These are phyloP conservation scores for Oryza officinalis DNA, from an alignment of 176 grass and related monocot genomes.

Conservation along the genomic window DNA sequence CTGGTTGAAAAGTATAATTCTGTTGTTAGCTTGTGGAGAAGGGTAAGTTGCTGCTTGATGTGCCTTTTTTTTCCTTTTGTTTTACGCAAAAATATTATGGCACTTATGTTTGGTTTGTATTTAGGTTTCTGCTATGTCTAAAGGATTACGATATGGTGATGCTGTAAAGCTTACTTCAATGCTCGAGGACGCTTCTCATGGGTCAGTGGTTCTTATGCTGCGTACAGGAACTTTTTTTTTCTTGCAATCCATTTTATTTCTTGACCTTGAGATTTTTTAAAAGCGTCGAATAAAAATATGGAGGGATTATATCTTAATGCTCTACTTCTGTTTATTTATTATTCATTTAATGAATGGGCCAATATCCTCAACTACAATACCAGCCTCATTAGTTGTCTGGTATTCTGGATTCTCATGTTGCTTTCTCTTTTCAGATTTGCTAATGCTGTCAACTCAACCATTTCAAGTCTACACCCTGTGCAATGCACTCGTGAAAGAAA, in stretches of 20 bases:
- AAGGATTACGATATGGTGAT: conserved; percentile 72
- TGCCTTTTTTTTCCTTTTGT: neutral
- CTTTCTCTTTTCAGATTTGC: conserved; percentile 61
- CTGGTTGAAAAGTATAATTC: conserved; percentile 96
- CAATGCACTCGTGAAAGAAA: conserved; percentile 85
- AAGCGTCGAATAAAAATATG: neutral
- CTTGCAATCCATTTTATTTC: neutral
- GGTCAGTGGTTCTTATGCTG: conserved; percentile 52
- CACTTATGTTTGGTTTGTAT: conserved; percentile 34
- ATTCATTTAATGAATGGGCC: neutral
- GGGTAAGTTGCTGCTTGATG: conserved; percentile 56
- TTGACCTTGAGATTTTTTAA: neutral
- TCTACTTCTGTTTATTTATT: neutral
- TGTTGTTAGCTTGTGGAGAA: conserved; percentile 84
- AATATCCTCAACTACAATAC: neutral
- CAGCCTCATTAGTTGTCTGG: neutral
- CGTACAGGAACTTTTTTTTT: neutral
- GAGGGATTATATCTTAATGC: neutral
- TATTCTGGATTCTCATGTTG: neutral
- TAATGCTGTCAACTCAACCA: conserved; percentile 72
- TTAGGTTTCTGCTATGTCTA: conserved; percentile 74
- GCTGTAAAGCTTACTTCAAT: conserved; percentile 71
- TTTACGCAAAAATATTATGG: neutral
- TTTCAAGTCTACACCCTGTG: conserved; percentile 69
- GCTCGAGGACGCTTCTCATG: conserved; percentile 87